Base-by-base conservation (phyloP, 352 stramenopile genomes). In the Pythium grandisporangium region DNA sequence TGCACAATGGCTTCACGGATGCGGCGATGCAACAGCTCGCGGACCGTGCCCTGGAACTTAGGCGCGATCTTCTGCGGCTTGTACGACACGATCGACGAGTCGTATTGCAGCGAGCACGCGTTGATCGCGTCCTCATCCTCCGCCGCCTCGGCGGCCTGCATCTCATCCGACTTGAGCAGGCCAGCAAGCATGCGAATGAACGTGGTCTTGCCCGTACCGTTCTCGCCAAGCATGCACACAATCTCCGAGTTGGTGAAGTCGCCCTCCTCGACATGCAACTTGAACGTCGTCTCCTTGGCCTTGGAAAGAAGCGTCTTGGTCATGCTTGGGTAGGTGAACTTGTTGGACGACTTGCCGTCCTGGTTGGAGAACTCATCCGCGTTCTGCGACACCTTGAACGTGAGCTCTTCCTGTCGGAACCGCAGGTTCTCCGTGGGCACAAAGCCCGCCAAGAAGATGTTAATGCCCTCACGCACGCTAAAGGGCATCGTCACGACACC, bases 401-500 rank as follows among this genome's bases (percentile, higher is more conserved):
- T 97, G 6, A 99, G 81, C 46, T 96, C 92, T 71, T 98, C 95
- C 44, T 98, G 92, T 53, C 97, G 82, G 81, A 99, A 99, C 45
- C 97, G 78, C 52, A 99, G 66, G 66, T 99, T 99, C 73, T 99
- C 97, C 13, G 97, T 99, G 21, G 95, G 96, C 30, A 99, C 92
- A 58, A 99, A 99, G 37, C 97, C 96, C 1, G 96, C 85, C 44
- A 99, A 79, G 71, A 99, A 99, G 37, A 98, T 97, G 76, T 99
- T 99, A 71, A 99, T 99, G 50, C 96, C 97, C 65, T 98, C 95
- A 51, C 96, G 86, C 30, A 99, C 97, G 58, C 88, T 97, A 68
- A 99, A 99, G 4, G 96, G 97, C 96, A 99, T 99, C 30, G 97
- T 99, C 22, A 99, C 97, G 20, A 99, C 97, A 53, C 97, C 97